Evolutionary conservation across 306 rosid species (phyloP).

Genomic region (Oemleria cerasiformis): DNA sequence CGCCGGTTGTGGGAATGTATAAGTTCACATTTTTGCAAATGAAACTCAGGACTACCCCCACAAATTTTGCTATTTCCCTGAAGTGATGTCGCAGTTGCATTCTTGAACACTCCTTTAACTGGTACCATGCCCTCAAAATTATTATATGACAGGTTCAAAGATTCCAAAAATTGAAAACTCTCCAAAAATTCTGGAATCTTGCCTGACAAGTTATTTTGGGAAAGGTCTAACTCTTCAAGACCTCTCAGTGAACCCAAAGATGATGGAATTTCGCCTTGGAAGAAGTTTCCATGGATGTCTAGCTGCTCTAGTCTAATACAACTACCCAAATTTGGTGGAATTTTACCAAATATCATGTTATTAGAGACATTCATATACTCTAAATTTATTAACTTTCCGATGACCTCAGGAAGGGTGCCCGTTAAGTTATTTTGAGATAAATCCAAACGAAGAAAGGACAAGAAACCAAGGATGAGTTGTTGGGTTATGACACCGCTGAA

Average conservation of each 20-base stretch:
- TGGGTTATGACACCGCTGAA: neutral
- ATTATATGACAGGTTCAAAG: neutral
- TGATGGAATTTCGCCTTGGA: constrained; percentile 1
- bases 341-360: neutral
- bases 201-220: neutral
- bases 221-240: neutral
- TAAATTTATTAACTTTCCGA: neutral
- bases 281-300: neutral
- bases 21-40: neutral
- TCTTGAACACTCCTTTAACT: neutral
- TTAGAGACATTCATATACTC: neutral
- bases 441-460: neutral
- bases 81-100: neutral
- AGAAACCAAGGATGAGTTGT: neutral
- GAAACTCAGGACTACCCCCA: neutral
- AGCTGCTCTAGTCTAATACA: neutral
- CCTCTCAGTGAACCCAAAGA: neutral
- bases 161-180: neutral
- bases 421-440: neutral
- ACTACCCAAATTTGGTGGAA: neutral
- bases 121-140: neutral
- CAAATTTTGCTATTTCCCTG: neutral
- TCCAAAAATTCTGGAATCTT: no score
- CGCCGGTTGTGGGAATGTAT: neutral
- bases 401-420: neutral